These are phyloP conservation scores for Cryphonectria naterciae DNA, from an alignment of 2,329 filamentous ascomycete species.

Conservation along the genomic window DNA sequence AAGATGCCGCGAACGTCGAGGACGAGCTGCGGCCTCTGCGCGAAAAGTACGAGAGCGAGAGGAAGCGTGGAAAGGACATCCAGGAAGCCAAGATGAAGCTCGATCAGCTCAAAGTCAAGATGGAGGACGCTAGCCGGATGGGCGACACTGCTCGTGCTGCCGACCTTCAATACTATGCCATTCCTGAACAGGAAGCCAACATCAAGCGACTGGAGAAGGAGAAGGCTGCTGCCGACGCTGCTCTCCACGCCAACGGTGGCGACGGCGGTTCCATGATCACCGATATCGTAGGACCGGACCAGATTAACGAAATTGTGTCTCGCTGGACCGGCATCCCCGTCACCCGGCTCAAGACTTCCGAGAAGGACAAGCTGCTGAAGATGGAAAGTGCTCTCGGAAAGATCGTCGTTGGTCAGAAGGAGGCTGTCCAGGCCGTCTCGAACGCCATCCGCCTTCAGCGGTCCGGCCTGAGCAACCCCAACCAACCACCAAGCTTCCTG, in stretches of 20 bases:
- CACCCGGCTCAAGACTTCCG: conserved; percentile 87
- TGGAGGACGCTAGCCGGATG: conserved; percentile 88
- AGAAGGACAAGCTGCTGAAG: conserved; percentile 97
- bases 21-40: conserved; percentile 90
- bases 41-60: conserved; percentile 95
- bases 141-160: conserved; percentile 86
- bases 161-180: conserved; percentile 95
- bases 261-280: conserved; percentile 79
- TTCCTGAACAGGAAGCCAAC: conserved; percentile 82
- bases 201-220: conserved; percentile 83
- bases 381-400: conserved; percentile 90
- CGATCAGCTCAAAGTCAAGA: conserved; percentile 86
- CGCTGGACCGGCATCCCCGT: conserved; percentile 99
- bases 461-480: conserved; percentile 92
- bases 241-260: conserved; percentile 56
- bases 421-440: conserved; percentile 89
- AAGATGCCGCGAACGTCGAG: conserved; percentile 90
- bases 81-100: conserved; percentile 95
- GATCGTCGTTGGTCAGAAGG: conserved; percentile 89
- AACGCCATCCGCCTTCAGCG: conserved; percentile 95
- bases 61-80: conserved; percentile 86
- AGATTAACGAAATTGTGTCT: conserved; percentile 98
- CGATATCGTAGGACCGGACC: conserved; percentile 92
- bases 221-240: conserved; percentile 77
- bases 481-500: conserved; percentile 95